Conservation (phyloP, 306 rosid species). For the Crataegus laevigata region DNA sequence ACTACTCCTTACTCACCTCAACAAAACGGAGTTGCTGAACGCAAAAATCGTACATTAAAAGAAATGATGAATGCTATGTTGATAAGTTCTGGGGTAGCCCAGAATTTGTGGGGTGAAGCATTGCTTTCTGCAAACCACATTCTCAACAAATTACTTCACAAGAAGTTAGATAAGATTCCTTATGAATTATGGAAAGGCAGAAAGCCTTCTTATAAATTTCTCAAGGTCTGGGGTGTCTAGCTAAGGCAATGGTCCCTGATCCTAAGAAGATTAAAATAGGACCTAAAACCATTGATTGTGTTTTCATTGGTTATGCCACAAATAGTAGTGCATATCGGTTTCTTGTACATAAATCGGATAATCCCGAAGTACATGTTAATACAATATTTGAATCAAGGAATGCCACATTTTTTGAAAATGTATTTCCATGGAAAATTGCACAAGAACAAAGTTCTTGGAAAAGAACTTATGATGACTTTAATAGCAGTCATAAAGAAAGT, state of each 20-base stretch:
- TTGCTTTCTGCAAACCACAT: background rate
- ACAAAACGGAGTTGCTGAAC: background rate
- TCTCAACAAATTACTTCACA: background rate
- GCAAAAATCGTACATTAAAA: background rate
- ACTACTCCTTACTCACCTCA: background rate
- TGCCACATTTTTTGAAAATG: background rate
- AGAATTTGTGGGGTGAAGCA: background rate
- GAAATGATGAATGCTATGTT: background rate
- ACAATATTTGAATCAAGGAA: background rate
- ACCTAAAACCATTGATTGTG: background rate
- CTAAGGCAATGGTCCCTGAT: background rate
- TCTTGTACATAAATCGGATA: background rate
- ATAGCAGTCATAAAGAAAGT: background rate
- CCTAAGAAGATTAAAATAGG: background rate
- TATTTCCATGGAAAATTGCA: background rate
- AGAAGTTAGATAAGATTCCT: background rate
- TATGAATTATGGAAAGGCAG: background rate
- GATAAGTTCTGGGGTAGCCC: background rate
- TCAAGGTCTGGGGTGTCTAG: background rate
- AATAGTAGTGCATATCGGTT: background rate
- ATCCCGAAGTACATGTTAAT: background rate
- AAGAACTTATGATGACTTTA: background rate
- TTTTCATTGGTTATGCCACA: background rate
- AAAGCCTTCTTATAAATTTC: background rate
- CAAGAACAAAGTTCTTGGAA: background rate